Percentiles rank a stretch among this genome's conserved stretches.
These are phyloP conservation scores for Rhipidocladum racemiflorum DNA, from an alignment of 176 grass and related monocot genomes.

Conservation along the genomic window DNA sequence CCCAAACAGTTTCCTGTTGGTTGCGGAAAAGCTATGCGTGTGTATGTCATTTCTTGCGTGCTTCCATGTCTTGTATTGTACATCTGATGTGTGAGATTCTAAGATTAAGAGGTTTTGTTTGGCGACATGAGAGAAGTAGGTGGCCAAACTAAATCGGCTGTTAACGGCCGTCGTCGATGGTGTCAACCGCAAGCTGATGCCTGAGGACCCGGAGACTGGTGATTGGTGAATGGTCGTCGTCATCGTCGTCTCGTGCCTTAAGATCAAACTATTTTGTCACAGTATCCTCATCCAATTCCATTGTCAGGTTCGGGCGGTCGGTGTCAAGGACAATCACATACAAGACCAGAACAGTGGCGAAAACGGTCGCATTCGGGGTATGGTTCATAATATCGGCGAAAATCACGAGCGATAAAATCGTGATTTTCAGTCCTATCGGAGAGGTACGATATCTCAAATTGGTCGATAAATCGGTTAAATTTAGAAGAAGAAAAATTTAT, in stretches of 20 bases:
- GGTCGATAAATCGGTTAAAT: no score
- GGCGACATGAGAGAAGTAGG: background rate
- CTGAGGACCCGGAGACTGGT: background rate
- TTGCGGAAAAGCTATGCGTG: constrained; percentile 33
- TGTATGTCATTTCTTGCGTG: constrained; percentile 10
- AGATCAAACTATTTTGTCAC: background rate
- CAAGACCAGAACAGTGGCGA: background rate
- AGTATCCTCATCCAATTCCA: background rate
- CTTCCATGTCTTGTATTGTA: background rate
- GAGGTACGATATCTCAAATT: no score
- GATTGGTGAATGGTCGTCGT: background rate
- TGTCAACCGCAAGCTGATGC: background rate
- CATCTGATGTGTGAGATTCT: background rate
- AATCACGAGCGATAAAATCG: no score
- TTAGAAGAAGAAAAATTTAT: no score
- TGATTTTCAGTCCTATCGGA: no score
- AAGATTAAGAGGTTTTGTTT: no score
- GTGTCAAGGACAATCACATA: background rate
- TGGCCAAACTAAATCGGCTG: constrained; percentile 29
- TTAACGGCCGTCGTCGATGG: constrained; percentile 25
- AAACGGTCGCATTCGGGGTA: background rate
- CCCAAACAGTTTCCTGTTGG: constrained; percentile 20
- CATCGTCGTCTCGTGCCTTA: background rate
- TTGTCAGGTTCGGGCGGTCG: background rate
- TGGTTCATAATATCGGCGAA: no score